Conservation (phyloP, 2,329 filamentous ascomycete genomes). For the Gremmenia infestans region DNA sequence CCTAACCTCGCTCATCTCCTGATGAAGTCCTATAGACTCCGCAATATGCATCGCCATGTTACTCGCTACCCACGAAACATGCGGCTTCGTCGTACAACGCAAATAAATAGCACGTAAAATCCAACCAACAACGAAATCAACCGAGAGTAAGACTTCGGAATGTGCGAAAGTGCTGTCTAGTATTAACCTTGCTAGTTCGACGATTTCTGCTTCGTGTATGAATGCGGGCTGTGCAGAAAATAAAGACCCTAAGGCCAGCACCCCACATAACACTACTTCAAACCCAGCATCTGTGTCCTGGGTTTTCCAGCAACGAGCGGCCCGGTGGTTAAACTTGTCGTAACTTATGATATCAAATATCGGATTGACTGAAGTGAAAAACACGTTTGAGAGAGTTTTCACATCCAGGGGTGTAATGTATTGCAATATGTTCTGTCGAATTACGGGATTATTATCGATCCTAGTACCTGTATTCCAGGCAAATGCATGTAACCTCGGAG, state of each 20-base stretch:
- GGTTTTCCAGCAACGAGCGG: not conserved
- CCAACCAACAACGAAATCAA: not conserved
- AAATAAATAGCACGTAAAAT: not conserved
- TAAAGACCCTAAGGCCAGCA: not conserved
- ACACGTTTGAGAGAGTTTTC: not conserved
- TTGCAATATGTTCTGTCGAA: not conserved
- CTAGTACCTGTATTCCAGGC: not conserved
- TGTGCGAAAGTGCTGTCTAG: not conserved
- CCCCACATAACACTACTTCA: not conserved
- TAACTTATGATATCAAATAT: not conserved
- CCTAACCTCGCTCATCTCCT: not conserved
- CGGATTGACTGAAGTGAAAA: not conserved
- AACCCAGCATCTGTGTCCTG: not conserved
- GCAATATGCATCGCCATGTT: not conserved
- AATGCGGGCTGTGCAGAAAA: not conserved
- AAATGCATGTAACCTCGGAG: not conserved
- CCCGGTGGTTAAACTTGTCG: not conserved
- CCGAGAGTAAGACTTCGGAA: not conserved
- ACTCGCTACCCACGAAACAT: not conserved
- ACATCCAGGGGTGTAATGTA: not conserved
- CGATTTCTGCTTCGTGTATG: not conserved
- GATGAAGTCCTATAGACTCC: not conserved
- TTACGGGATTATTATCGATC: not conserved
- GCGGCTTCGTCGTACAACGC: not conserved
- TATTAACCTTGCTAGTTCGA: not conserved